These are phyloP conservation scores for Platanus orientalis DNA, from an alignment of 164 flowering plant species.

Conservation along the genomic window DNA sequence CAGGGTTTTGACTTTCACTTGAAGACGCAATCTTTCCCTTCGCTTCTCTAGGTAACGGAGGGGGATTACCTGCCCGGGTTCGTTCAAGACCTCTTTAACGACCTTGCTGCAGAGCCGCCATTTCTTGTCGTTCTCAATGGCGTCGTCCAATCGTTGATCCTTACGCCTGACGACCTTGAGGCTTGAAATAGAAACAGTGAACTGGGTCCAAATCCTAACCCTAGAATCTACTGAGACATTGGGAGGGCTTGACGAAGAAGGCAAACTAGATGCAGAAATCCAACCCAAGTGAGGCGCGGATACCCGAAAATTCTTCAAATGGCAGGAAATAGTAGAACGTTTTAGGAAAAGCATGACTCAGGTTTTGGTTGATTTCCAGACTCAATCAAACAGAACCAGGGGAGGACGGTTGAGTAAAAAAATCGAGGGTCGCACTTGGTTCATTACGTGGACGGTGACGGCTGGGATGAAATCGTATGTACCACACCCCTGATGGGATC, in stretches of 20 bases:
- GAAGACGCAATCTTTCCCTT: constrained; percentile 60
- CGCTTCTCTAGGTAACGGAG: constrained; percentile 76
- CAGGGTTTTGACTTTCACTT: constrained; percentile 47
- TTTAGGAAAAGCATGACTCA: neutral
- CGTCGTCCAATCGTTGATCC: constrained; percentile 59
- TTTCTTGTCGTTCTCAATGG: constrained; percentile 61
- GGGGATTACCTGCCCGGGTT: constrained; percentile 82
- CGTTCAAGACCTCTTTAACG: constrained; percentile 80
- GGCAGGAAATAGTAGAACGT: neutral
- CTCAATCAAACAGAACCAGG: too few species aligned
- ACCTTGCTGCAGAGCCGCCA: constrained; percentile 64
- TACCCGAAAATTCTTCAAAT: constrained; percentile 2
- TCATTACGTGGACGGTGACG: too few species aligned
- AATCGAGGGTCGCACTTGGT: too few species aligned
- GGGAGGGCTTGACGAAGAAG: neutral
- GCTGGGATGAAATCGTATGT: too few species aligned
- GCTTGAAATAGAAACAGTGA: constrained; percentile 51
- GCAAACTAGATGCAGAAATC: constrained; percentile 3
- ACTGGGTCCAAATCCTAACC: constrained; percentile 9
- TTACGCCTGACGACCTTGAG: constrained; percentile 84
- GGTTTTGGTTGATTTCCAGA: too few species aligned
- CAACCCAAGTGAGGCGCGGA: neutral
- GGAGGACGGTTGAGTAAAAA: too few species aligned
- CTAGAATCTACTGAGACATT: neutral
- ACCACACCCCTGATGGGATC: too few species aligned